phyloP scores from a whole-genome alignment of 371 early-diverging fungal species.

The Circinella minor region DNA sequence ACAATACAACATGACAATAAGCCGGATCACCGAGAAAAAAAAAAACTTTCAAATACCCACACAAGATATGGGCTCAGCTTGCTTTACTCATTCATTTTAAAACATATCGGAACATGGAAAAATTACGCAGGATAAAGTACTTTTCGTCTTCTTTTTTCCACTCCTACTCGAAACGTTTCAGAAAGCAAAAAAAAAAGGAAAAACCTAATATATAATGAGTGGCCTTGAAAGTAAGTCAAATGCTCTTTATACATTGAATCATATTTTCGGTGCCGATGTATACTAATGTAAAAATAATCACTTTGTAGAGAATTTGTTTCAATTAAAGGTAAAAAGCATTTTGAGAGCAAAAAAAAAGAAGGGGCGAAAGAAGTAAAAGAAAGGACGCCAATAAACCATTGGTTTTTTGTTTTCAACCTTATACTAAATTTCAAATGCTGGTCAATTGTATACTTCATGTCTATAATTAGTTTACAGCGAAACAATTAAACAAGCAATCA shows the following conservation, averaged over 20 bases:
- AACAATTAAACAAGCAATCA: constrained; percentile 85
- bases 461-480: constrained; percentile 85
- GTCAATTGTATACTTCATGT: background rate
- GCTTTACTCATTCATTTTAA: too few species aligned
- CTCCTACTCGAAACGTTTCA: too few species aligned
- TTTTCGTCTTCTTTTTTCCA: background rate
- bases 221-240: constrained; percentile 24
- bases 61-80: too few species aligned
- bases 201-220: constrained; percentile 12
- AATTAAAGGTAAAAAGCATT: constrained; percentile 6
- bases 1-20: too few species aligned
- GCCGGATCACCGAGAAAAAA: too few species aligned
- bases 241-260: background rate
- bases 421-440: background rate
- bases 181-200: background rate
- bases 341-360: background rate
- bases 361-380: background rate
- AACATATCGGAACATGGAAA: too few species aligned
- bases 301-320: constrained; percentile 17
- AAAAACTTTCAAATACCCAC: too few species aligned
- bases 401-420: too few species aligned
- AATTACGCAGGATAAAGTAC: too few species aligned
- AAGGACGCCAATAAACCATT: too few species aligned
- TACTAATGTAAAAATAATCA: background rate
- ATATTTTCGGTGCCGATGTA: background rate